A percentile compares a stretch with the other conserved stretches of the same genome.
Conservation (phyloP, 2,329 filamentous ascomycete species). For the Gremmenia infestans region DNA sequence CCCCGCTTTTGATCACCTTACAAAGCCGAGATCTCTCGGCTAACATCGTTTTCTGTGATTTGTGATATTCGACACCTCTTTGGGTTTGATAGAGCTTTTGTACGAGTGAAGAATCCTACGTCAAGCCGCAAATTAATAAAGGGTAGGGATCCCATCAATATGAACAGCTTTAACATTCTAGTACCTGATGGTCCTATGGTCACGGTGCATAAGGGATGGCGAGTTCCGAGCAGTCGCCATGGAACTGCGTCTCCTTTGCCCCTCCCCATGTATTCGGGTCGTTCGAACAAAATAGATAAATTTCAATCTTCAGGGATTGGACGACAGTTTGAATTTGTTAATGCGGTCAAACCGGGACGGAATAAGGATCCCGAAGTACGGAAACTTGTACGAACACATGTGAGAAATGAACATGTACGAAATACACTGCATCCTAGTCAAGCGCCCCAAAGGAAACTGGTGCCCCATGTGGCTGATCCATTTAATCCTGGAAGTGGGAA, state of each 20-base stretch:
- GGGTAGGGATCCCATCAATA: neutral
- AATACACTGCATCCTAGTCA: neutral
- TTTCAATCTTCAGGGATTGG: neutral
- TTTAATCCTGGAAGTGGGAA: neutral
- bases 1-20: neutral
- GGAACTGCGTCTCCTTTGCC: neutral
- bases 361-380: slow-evolving; percentile 9
- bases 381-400: slow-evolving; percentile 17
- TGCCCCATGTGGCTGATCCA: neutral
- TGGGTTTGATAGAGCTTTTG: neutral
- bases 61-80: neutral
- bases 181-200: slow-evolving; percentile 2
- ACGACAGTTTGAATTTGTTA: slow-evolving; percentile 16
- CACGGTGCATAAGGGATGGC: slow-evolving; percentile 4
- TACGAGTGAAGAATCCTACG: neutral
- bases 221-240: neutral
- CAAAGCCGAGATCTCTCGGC: neutral
- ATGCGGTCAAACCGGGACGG: slow-evolving; percentile 4
- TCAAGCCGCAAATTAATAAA: neutral
- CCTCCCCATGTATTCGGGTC: neutral
- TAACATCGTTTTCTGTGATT: neutral
- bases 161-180: slow-evolving; percentile 3
- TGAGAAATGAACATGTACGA: slow-evolving; percentile 16
- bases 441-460: neutral
- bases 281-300: neutral